Evolutionary conservation across 2,329 filamentous ascomycete species (phyloP), one percentile per base, ranked within the genome.

Genomic region (Fusarium marasasianum): DNA sequence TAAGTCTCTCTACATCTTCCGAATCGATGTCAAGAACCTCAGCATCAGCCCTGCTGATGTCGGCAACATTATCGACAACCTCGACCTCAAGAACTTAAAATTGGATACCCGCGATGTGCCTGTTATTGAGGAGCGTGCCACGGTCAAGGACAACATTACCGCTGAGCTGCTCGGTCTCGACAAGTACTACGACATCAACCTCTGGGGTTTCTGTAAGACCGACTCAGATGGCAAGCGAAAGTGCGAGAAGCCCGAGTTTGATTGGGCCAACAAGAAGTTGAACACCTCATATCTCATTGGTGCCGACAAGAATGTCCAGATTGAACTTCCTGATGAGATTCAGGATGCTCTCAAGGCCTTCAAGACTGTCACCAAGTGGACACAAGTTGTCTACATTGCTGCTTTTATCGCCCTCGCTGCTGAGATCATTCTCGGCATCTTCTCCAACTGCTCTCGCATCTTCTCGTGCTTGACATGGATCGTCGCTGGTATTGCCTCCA

Each of bases 171-270:
- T 94, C 48, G 86, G 89, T 62, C 88, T 98, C 67, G 89, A 88
- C 78, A 91, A 96, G 80, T 87, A 91, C 79, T 98, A 98, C 88
- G 89, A 93, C 70, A 87, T 98, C 80, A 90, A 89, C 80, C 87
- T 98, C 43, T 97, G 94, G 93, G 93, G 93, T 81, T 98, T 95
- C 88, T 98, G 96, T 89, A 85, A 86, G 65, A 90, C 88, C 60
- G 83, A 87, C 57, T 82, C 86, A 75, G 87, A 88, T 74, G 75
- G 76, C 73, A 86, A 87, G 72, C 86, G 87, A 73, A 85, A 88
- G 76, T 98, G 96, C 89, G 92, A 91, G 60, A 86, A 91, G 76
- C 87, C 91, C 62, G 85, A 92, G 81, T 91, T 92, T 77, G 87
- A 94, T 84, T 99, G 94, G 91, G 94, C 93, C 78, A 89, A 92